phyloP scores from a whole-genome alignment of 345 rosid species.

The Eucalyptus erythrocorys region DNA sequence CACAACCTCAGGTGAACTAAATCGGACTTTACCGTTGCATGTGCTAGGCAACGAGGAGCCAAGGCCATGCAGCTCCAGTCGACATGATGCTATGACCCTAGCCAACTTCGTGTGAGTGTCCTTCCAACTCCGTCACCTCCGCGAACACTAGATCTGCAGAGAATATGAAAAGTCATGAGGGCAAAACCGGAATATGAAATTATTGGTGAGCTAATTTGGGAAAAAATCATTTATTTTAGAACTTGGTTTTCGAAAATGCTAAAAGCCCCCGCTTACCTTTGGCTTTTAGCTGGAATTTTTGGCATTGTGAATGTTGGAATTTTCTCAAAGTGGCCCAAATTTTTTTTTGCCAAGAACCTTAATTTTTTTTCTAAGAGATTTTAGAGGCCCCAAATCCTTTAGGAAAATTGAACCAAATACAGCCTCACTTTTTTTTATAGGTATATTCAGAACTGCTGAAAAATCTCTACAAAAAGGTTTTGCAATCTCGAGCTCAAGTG shows the following conservation, averaged over 20 bases:
- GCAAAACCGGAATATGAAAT: background rate
- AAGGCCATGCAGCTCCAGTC: background rate
- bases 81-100: background rate
- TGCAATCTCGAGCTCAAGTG: background rate
- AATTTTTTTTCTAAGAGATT: too few relatives aligned
- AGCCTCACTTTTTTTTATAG: too few relatives aligned
- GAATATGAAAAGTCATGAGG: background rate
- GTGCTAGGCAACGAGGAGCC: background rate
- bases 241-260: background rate
- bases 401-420: background rate
- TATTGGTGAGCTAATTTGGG: background rate
- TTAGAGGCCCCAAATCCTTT: background rate
- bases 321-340: too few relatives aligned
- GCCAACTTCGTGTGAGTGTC: background rate
- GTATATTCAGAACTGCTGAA: background rate
- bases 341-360: too few relatives aligned
- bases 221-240: too few relatives aligned
- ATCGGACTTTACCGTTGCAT: too few relatives aligned
- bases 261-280: too few relatives aligned
- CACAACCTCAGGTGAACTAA: background rate
- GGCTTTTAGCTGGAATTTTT: background rate
- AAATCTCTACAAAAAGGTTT: background rate
- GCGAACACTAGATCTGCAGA: background rate
- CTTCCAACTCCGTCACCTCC: background rate
- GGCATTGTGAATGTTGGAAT: background rate